Conservation (phyloP, 106 monocot species). For the Cymbidium sinense region DNA sequence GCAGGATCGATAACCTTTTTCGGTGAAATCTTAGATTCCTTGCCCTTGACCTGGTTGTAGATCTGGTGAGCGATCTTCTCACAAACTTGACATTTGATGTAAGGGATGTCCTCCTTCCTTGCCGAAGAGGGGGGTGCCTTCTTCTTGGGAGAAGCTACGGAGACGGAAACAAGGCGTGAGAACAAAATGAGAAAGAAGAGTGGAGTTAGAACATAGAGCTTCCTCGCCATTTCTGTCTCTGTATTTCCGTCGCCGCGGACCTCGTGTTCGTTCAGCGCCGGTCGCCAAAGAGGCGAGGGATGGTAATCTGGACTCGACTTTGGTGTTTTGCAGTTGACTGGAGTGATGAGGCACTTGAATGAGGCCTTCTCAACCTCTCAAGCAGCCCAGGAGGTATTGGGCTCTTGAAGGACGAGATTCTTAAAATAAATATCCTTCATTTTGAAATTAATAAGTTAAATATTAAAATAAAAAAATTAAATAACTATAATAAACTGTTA, state of each 20-base stretch:
- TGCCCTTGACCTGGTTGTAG: slow-evolving; percentile 52
- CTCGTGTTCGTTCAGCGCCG: not conserved
- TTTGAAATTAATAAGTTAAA: no score
- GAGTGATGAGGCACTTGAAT: not conserved
- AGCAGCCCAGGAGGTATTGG: no score
- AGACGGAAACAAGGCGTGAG: slow-evolving; percentile 11
- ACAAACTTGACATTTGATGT: slow-evolving; percentile 89
- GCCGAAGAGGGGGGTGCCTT: slow-evolving; percentile 31
- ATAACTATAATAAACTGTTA: no score
- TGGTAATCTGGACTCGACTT: not conserved
- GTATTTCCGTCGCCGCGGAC: not conserved
- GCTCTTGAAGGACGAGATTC: no score
- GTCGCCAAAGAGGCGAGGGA: not conserved
- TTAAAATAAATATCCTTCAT: no score
- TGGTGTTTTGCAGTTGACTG: not conserved
- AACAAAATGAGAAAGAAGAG: slow-evolving; percentile 6
- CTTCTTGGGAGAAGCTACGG: slow-evolving; percentile 28
- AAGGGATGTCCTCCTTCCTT: slow-evolving; percentile 81
- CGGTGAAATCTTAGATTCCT: slow-evolving; percentile 52
- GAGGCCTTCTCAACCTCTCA: no score
- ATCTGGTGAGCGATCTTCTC: slow-evolving; percentile 81
- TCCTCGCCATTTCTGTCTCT: slow-evolving; percentile 2
- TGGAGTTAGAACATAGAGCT: not conserved
- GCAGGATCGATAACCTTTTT: slow-evolving; percentile 39
- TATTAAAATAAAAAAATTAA: no score